Percentiles rank a stretch among this genome's conserved stretches.
These are phyloP conservation scores for Byssothecium circinans DNA, from an alignment of 2,329 filamentous ascomycete species.

Conservation along the genomic window DNA sequence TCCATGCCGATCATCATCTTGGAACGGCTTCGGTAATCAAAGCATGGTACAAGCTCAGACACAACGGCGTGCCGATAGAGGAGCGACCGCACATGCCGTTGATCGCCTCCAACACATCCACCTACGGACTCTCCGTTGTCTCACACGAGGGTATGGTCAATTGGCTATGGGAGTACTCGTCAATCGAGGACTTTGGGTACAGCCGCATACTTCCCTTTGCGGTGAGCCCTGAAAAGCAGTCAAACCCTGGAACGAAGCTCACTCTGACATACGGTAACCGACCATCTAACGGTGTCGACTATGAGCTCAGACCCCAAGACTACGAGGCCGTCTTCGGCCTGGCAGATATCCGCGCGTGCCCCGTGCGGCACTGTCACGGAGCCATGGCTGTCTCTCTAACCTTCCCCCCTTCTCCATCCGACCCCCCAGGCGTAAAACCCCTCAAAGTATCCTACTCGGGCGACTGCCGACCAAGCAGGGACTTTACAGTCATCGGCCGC, in stretches of 20 bases:
- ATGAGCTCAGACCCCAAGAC: conserved; percentile 16
- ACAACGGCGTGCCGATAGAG: conserved; percentile 40
- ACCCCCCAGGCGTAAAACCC: conserved; percentile 45
- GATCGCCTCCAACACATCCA: conserved; percentile 38
- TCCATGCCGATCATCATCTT: conserved; percentile 95
- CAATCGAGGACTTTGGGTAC: conserved; percentile 76
- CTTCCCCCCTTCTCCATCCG: conserved; percentile 59
- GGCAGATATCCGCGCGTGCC: conserved; percentile 64
- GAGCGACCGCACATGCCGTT: conserved; percentile 22
- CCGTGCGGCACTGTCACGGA: conserved; percentile 77
- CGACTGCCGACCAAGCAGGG: conserved; percentile 74
- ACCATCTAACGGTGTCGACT: conserved; percentile 2
- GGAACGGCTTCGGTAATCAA: conserved; percentile 79
- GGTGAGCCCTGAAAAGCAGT: conserved; percentile 34
- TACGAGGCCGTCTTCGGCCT: conserved; percentile 62
- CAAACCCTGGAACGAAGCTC: conserved; percentile 28
- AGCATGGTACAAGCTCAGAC: conserved; percentile 70
- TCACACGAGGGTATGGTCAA: conserved; percentile 71
- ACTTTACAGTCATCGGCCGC: conserved; percentile 70
- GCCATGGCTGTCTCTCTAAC: conserved; percentile 77
- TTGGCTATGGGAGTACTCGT: conserved; percentile 78
- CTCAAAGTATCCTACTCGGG: conserved; percentile 93
- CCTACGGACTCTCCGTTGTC: conserved; percentile 54
- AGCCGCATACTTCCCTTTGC: conserved; percentile 58
- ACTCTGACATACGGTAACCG: conserved; percentile 20